Conservation (phyloP, 73 alveolate species). For the Tetrahymena malaccensis region DNA sequence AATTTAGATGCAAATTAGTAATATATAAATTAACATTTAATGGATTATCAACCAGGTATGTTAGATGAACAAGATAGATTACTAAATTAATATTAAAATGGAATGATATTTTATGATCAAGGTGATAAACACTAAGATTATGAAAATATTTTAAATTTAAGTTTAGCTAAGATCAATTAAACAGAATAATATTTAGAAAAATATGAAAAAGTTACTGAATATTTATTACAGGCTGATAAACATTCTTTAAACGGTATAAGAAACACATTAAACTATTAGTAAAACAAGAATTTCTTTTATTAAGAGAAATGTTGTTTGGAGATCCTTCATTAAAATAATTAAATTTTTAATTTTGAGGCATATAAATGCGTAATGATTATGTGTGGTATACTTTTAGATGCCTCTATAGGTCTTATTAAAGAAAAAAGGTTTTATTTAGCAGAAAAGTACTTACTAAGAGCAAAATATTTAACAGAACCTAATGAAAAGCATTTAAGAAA, state of each 20-base stretch:
- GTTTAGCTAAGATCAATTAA: not conserved
- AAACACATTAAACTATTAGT: not conserved
- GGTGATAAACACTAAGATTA: not conserved
- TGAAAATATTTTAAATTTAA: not conserved
- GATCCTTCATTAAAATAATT: not conserved
- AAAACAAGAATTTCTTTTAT: not conserved
- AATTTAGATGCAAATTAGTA: not conserved
- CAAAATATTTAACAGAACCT: not conserved
- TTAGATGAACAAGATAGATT: not conserved
- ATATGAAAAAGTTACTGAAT: not conserved
- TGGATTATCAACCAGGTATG: not conserved
- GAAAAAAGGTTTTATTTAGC: not conserved
- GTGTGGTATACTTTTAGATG: not conserved
- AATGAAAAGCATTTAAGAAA: not conserved
- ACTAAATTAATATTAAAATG: not conserved
- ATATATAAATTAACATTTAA: not conserved
- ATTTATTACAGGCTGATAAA: not conserved
- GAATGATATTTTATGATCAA: not conserved
- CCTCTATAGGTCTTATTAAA: not conserved
- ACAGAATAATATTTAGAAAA: not conserved
- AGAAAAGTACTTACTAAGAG: not conserved
- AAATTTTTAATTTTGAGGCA: not conserved
- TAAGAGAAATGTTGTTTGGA: not conserved
- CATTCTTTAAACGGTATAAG: not conserved
- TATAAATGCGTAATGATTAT: not conserved